Conservation (phyloP, 371 early-diverging fungal genomes). For the Phascolomyces articulosus region DNA sequence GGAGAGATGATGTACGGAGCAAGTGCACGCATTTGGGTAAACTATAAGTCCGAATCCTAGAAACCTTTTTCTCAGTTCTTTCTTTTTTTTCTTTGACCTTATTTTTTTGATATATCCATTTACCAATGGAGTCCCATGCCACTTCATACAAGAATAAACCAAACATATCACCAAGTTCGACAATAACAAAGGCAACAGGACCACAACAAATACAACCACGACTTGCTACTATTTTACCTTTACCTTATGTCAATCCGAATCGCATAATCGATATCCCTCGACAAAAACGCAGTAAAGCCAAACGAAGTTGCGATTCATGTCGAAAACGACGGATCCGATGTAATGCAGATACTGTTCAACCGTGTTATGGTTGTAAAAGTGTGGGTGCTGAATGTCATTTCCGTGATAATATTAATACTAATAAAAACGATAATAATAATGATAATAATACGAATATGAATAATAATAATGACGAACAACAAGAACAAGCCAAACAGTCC, state of each 20-base stretch:
- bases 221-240: neutral
- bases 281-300: constrained; percentile 23
- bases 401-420: constrained; percentile 31
- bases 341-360: constrained; percentile 27
- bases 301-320: constrained; percentile 24
- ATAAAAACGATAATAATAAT: constrained; percentile 24
- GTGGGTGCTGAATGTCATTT: constrained; percentile 29
- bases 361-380: constrained; percentile 37
- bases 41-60: neutral
- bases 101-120: no score
- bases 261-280: neutral
- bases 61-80: neutral
- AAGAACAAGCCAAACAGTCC: no score
- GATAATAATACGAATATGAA: no score
- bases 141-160: neutral
- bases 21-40: no score
- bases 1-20: no score
- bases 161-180: neutral
- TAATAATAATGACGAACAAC: no score
- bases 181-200: neutral
- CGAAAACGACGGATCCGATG: constrained; percentile 22
- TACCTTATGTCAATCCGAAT: neutral
- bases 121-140: neutral
- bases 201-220: neutral
- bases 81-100: neutral